Percentiles rank a stretch among this genome's conserved stretches.
Conservation (phyloP, 1,284 basidiomycete genomes). For the Cerioporus squamosus region DNA sequence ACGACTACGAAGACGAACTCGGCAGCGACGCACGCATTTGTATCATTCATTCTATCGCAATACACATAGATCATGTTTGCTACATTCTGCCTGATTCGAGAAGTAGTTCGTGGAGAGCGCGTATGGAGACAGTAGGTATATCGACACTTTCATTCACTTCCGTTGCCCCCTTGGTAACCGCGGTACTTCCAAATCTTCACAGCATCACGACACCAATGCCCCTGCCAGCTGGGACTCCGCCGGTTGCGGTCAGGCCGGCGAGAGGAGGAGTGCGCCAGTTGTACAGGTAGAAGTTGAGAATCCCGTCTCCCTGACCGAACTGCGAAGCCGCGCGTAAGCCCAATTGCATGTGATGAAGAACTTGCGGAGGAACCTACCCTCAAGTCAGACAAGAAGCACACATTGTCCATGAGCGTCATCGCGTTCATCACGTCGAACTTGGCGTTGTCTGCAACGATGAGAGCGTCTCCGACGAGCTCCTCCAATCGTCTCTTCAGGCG, state of each 20-base stretch:
- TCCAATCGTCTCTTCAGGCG: slow-evolving; percentile 74
- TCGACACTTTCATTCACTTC: too few species aligned
- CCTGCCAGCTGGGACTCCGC: slow-evolving; percentile 59
- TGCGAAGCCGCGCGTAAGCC: slow-evolving; percentile 35
- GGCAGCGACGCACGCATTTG: background rate
- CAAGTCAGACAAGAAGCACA: slow-evolving; percentile 79
- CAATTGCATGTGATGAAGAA: background rate
- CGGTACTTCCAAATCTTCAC: slow-evolving; percentile 25
- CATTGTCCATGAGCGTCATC: slow-evolving; percentile 94
- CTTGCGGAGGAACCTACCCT: slow-evolving; percentile 56
- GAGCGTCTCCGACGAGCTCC: slow-evolving; percentile 75
- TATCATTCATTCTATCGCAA: slow-evolving; percentile 10
- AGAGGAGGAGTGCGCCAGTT: slow-evolving; percentile 88
- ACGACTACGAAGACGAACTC: too few species aligned
- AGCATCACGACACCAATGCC: slow-evolving; percentile 87
- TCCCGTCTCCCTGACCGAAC: slow-evolving; percentile 92
- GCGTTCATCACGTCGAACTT: slow-evolving; percentile 98
- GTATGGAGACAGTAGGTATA: too few species aligned
- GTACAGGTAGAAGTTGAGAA: slow-evolving; percentile 91
- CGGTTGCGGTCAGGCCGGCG: slow-evolving; percentile 64
- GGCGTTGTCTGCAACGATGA: slow-evolving; percentile 81
- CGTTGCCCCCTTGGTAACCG: too few species aligned
- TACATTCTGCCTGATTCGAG: background rate
- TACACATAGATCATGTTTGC: slow-evolving; percentile 11
- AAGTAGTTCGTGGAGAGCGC: too few species aligned